phyloP scores from a whole-genome alignment of 805 yeast genomes.

The Debaryomyces maramus region DNA sequence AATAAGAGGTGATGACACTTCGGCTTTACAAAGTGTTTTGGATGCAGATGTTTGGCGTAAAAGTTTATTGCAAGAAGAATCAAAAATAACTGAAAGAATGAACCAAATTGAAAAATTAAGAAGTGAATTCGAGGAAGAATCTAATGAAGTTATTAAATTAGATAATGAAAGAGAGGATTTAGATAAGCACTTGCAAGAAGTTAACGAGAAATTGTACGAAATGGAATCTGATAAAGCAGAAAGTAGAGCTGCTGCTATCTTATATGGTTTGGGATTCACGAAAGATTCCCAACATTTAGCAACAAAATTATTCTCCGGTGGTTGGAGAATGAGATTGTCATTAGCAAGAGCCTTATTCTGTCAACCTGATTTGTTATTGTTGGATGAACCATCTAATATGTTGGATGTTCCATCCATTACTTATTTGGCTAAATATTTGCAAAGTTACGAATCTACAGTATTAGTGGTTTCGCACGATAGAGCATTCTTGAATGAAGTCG shows the following conservation, averaged over 20 bases:
- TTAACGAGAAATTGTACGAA: slow-evolving; percentile 78
- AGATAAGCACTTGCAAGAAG: slow-evolving; percentile 72
- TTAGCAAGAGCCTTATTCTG: slow-evolving; percentile 97
- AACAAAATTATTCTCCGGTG: slow-evolving; percentile 95
- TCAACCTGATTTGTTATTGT: slow-evolving; percentile 86
- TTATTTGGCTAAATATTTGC: slow-evolving; percentile 84
- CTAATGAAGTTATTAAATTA: slow-evolving; percentile 70
- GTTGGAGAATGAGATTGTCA: slow-evolving; percentile 99
- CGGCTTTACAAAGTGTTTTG: slow-evolving; percentile 91
- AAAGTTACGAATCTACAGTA: slow-evolving; percentile 87
- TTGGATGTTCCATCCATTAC: slow-evolving; percentile 99
- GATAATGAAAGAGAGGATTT: slow-evolving; percentile 91
- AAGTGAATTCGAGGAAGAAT: slow-evolving; percentile 70
- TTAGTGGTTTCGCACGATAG: slow-evolving; percentile 97
- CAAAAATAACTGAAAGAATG: slow-evolving; percentile 69
- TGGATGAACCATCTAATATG: slow-evolving; percentile 99
- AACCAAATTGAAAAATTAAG: slow-evolving; percentile 71
- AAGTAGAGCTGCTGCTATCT: slow-evolving; percentile 90
- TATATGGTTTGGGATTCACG: slow-evolving; percentile 92
- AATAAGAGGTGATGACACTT: slow-evolving; percentile 86
- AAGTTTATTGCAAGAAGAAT: slow-evolving; percentile 75
- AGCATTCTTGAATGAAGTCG: slow-evolving; percentile 94
- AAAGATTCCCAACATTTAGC: slow-evolving; percentile 79
- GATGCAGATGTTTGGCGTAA: slow-evolving; percentile 99
- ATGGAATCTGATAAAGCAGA: slow-evolving; percentile 98